These are phyloP conservation scores for Fusarium duplospermum DNA, from an alignment of 2,329 filamentous ascomycete species.

Conservation along the genomic window DNA sequence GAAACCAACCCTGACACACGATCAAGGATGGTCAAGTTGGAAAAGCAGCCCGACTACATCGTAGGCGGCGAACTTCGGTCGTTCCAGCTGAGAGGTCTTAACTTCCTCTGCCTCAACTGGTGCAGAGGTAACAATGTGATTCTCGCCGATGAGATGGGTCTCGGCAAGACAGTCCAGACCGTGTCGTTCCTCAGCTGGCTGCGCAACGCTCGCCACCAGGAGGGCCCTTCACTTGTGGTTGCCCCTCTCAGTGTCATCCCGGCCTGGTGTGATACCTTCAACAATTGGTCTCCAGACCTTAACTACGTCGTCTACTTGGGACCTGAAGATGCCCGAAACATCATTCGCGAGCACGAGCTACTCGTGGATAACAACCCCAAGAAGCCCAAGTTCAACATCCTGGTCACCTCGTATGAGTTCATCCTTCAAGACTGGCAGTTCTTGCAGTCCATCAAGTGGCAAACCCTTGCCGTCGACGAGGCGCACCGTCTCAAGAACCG, in stretches of 20 bases:
- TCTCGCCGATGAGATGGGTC: constrained; percentile 97
- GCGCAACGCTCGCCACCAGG: constrained; percentile 86
- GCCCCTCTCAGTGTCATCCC: constrained; percentile 97
- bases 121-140: constrained; percentile 94
- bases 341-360: constrained; percentile 91
- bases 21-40: constrained; percentile 77
- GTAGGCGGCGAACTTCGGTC: constrained; percentile 85
- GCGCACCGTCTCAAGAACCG: constrained; percentile 97
- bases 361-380: constrained; percentile 86
- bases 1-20: constrained; percentile 83
- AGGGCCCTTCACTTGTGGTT: constrained; percentile 97
- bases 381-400: constrained; percentile 96
- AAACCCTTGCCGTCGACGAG: constrained; percentile 95
- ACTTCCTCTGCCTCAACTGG: constrained; percentile 98
- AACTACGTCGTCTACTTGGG: constrained; percentile 98
- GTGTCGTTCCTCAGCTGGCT: constrained; percentile 98
- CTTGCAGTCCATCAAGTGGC: constrained; percentile 93
- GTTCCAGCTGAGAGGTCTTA: constrained; percentile 93
- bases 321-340: constrained; percentile 84
- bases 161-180: constrained; percentile 98
- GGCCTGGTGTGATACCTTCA: constrained; percentile 98
- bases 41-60: constrained; percentile 87
- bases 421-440: constrained; percentile 88
- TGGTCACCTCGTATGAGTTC: constrained; percentile 97
- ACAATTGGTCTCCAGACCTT: constrained; percentile 92